Conservation (phyloP, 1,284 basidiomycete genomes). For the Cryptococcus hybrid region DNA sequence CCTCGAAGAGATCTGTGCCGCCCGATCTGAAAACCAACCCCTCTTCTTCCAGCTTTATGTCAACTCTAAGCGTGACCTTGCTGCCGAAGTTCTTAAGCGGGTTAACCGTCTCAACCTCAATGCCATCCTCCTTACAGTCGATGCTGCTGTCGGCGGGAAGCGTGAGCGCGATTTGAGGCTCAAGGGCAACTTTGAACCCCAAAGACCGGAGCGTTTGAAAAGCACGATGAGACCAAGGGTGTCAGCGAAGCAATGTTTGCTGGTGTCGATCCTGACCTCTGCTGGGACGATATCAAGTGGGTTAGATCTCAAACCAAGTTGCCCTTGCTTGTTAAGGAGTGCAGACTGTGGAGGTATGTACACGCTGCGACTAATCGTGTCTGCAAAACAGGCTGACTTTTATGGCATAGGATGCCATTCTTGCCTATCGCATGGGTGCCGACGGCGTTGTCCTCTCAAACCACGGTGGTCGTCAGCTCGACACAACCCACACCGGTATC, state of each 20-base stretch:
- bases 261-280: conserved; percentile 42
- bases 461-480: conserved; percentile 53
- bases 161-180: conserved; percentile 68
- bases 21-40: conserved; percentile 58
- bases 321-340: conserved; percentile 81
- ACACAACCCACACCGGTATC: conserved; percentile 62
- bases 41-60: conserved; percentile 86
- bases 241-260: conserved; percentile 45
- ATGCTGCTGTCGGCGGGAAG: conserved; percentile 81
- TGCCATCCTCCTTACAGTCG: conserved; percentile 87
- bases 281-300: conserved; percentile 44
- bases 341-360: conserved; percentile 49
- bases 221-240: conserved; percentile 34
- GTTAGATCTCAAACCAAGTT: conserved; percentile 68
- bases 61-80: conserved; percentile 66
- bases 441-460: conserved; percentile 55
- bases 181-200: conserved; percentile 48
- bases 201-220: conserved; percentile 38
- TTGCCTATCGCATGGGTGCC: conserved; percentile 51
- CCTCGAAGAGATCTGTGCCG: conserved; percentile 56
- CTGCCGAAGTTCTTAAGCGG: conserved; percentile 68
- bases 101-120: conserved; percentile 62
- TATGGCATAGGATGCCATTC: conserved; percentile 45
- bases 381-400: background rate
- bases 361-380: background rate